A percentile compares a stretch with the other conserved stretches of the same genome.
Evolutionary conservation across 148 eudicot genomes (phyloP).

Genomic region (Silene conica): DNA sequence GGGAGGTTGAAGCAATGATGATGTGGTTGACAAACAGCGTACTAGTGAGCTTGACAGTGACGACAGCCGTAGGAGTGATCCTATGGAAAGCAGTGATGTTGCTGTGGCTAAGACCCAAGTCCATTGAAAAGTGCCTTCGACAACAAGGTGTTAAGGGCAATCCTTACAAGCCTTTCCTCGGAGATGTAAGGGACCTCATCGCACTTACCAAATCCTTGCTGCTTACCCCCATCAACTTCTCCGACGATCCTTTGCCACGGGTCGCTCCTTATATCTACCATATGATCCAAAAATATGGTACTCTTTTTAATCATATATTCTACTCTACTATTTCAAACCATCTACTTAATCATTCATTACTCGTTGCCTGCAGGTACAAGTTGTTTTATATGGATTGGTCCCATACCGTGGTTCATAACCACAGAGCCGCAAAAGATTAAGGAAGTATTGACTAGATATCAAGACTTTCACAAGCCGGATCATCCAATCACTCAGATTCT

Average conservation of each 20-base stretch:
- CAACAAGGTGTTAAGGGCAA: slow-evolving; percentile 37
- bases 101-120: slow-evolving; percentile 37
- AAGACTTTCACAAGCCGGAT: slow-evolving; percentile 22
- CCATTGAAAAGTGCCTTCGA: slow-evolving; percentile 29
- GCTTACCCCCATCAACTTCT: slow-evolving; percentile 32
- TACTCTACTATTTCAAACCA: no score
- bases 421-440: slow-evolving; percentile 16
- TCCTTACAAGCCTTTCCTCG: slow-evolving; percentile 32
- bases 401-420: slow-evolving; percentile 23
- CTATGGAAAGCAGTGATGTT: slow-evolving; percentile 19
- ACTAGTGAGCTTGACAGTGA: neutral
- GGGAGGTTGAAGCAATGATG: neutral
- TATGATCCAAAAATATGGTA: slow-evolving; percentile 36
- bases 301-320: no score
- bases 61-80: neutral
- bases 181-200: slow-evolving; percentile 30
- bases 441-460: slow-evolving; percentile 15
- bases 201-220: slow-evolving; percentile 14
- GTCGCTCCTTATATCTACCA: slow-evolving; percentile 32
- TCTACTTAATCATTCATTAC: no score
- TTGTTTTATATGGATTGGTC: slow-evolving; percentile 21
- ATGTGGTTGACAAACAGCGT: neutral
- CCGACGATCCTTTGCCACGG: slow-evolving; percentile 34
- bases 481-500: slow-evolving; percentile 12
- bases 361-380: slow-evolving; percentile 20